Evolutionary conservation across 139 green algal genomes (phyloP).

Genomic region (Tetradesmus lagerheimii): DNA sequence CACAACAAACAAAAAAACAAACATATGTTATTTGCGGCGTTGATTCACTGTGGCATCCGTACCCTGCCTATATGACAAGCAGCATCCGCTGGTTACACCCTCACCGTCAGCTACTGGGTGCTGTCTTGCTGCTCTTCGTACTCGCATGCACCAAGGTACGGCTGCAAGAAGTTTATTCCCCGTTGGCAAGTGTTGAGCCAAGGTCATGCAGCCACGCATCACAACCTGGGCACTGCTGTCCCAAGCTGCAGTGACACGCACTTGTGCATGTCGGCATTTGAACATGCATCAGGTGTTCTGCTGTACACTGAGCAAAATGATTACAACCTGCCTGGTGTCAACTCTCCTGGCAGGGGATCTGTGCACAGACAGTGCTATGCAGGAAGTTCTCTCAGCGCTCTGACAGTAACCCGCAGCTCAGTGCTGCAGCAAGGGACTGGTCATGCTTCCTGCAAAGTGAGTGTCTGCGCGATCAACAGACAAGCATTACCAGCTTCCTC

Average conservation of each 20-base stretch:
- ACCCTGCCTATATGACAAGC: background rate
- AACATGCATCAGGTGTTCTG: background rate
- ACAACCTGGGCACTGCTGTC: background rate
- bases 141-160: background rate
- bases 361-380: background rate
- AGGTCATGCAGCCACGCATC: background rate
- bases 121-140: background rate
- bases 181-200: background rate
- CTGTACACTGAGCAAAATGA: too few relatives aligned
- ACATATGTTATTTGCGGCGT: background rate
- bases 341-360: background rate
- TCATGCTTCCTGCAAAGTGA: conserved; percentile 11
- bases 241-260: background rate
- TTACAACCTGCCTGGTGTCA: too few relatives aligned
- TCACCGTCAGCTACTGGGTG: background rate
- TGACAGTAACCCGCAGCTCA: background rate
- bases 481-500: background rate
- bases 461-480: background rate
- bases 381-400: background rate
- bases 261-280: background rate
- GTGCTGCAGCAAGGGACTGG: background rate
- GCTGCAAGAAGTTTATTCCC: background rate
- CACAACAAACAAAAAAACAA: background rate
- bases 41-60: background rate
- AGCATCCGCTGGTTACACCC: background rate